phyloP scores from a whole-genome alignment of 768 basidiomycete genomes.

The Podaxis sp. region DNA sequence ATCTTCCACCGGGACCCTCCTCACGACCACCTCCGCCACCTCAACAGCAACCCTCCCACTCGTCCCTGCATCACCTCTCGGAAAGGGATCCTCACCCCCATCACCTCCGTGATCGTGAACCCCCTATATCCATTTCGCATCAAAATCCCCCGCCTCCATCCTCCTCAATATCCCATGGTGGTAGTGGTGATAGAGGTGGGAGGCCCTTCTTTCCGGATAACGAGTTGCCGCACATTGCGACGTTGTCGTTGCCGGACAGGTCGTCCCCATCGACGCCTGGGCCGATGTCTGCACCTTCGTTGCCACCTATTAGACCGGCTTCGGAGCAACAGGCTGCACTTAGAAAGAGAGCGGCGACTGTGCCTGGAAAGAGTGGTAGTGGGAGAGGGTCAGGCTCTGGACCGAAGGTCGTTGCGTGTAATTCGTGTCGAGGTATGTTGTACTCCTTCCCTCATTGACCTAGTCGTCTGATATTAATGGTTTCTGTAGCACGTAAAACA shows the following conservation, averaged over 20 bases:
- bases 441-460: not conserved
- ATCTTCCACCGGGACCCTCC: constrained; percentile 35
- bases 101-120: constrained; percentile 15
- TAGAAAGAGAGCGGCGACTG: constrained; percentile 68
- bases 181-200: not conserved
- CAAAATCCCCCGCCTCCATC: constrained; percentile 14
- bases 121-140: not conserved
- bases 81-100: constrained; percentile 22
- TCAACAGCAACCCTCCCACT: constrained; percentile 23
- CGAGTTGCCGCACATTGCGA: constrained; percentile 72
- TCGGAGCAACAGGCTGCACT: constrained; percentile 68
- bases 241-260: constrained; percentile 55
- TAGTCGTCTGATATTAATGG: constrained; percentile 2
- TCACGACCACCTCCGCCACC: constrained; percentile 12
- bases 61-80: constrained; percentile 16
- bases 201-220: constrained; percentile 54
- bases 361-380: constrained; percentile 52
- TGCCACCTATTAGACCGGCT: constrained; percentile 65
- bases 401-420: constrained; percentile 86
- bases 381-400: constrained; percentile 64
- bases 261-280: constrained; percentile 53
- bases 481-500: constrained; percentile 72
- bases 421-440: constrained; percentile 79
- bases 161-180: not conserved
- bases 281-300: constrained; percentile 62